Percentiles rank a stretch among this genome's conserved stretches.
phyloP scores from a whole-genome alignment of 2,329 filamentous ascomycete species.

The Aureobasidium sp. region DNA sequence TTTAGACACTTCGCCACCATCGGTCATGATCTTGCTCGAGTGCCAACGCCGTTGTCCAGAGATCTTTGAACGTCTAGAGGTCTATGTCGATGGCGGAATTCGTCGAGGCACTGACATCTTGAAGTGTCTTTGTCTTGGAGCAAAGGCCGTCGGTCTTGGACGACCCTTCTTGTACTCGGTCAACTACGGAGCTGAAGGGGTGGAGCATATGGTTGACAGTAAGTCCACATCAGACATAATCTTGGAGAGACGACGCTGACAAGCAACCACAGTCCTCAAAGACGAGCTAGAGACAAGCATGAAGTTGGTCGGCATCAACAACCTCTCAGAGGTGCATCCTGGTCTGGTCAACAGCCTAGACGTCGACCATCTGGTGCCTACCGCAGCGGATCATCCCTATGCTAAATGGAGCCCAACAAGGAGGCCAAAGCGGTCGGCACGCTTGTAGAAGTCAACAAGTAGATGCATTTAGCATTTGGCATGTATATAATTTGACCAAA shows the following conservation, averaged over 20 bases:
- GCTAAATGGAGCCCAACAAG: constrained; percentile 10
- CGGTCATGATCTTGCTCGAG: constrained; percentile 54
- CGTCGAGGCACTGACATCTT: constrained; percentile 59
- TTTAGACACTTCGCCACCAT: constrained; percentile 43
- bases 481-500: constrained; percentile 7
- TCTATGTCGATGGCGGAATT: constrained; percentile 58
- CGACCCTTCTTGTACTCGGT: constrained; percentile 53
- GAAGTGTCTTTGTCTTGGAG: constrained; percentile 58
- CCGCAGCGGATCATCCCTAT: constrained; percentile 14
- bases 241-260: neutral
- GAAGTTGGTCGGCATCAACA: constrained; percentile 56
- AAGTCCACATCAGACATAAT: neutral
- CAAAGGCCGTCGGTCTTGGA: constrained; percentile 54
- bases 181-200: constrained; percentile 50
- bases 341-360: constrained; percentile 51
- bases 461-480: neutral
- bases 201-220: constrained; percentile 30
- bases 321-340: constrained; percentile 52
- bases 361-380: constrained; percentile 43
- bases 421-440: neutral
- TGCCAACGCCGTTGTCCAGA: constrained; percentile 53
- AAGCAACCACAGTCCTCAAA: constrained; percentile 24
- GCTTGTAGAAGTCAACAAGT: constrained; percentile 6
- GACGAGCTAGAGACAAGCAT: constrained; percentile 58
- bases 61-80: constrained; percentile 52